These are phyloP conservation scores for Gracilariopsis chorda DNA, from an alignment of 23 red algal species.

Conservation along the genomic window DNA sequence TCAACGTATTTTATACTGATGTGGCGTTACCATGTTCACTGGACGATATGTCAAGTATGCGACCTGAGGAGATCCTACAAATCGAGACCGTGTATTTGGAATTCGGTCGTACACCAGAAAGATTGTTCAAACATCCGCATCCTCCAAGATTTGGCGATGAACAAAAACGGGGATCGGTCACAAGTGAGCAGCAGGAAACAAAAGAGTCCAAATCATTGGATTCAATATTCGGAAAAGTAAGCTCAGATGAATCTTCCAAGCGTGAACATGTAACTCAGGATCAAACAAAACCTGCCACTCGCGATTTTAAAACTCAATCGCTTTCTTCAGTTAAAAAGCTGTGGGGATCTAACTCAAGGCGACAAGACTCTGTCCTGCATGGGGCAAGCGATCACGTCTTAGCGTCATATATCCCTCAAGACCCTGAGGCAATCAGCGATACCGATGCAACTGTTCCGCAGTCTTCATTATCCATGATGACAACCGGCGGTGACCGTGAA, in stretches of 20 bases:
- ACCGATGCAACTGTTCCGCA: background rate
- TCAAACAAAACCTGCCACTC: no score
- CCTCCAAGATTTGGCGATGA: conserved; percentile 59
- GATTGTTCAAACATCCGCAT: conserved; percentile 65
- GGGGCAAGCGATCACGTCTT: background rate
- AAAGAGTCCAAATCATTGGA: background rate
- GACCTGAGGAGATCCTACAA: conserved; percentile 28
- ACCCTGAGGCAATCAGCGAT: background rate
- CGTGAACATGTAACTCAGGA: background rate
- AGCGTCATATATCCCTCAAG: background rate
- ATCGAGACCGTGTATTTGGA: conserved; percentile 71
- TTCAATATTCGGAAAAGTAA: background rate
- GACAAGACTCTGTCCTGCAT: background rate
- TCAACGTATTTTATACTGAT: conserved; percentile 75
- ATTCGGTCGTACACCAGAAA: conserved; percentile 81
- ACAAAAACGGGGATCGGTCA: background rate
- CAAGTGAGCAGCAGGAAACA: background rate
- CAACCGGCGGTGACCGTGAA: background rate
- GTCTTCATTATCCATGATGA: background rate
- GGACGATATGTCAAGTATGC: conserved; percentile 16
- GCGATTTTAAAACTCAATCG: background rate
- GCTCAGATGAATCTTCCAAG: background rate
- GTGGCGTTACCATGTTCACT: conserved; percentile 45
- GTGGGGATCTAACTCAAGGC: background rate
- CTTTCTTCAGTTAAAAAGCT: background rate